Evolutionary conservation across 257 asterid genomes (phyloP).

Genomic region (Gentiana dahurica): DNA sequence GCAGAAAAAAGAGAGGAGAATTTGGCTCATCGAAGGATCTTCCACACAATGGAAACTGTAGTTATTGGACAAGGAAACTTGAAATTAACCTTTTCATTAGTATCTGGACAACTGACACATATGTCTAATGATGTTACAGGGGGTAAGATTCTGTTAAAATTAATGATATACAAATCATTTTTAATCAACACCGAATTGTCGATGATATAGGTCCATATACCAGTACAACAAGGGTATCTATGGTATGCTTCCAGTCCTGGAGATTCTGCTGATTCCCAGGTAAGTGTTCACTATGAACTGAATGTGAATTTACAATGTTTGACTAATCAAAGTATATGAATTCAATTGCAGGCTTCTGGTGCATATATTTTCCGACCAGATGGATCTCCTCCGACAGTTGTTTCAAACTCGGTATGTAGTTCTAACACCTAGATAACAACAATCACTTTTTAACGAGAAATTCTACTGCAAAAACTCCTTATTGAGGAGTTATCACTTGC

Average conservation of each 20-base stretch:
- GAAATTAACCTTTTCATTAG: constrained; percentile 57
- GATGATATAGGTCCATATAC: constrained; percentile 48
- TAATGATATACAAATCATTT: no score
- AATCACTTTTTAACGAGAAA: no score
- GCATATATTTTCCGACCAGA: constrained; percentile 86
- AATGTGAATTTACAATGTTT: background rate
- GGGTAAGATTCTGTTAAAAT: constrained; percentile 29
- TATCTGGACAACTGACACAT: constrained; percentile 70
- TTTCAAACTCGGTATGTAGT: constrained; percentile 53
- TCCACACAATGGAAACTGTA: constrained; percentile 31
- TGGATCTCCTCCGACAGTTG: constrained; percentile 42
- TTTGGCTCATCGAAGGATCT: constrained; percentile 14
- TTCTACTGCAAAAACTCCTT: no score
- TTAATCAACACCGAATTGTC: no score
- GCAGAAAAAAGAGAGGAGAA: constrained; percentile 5
- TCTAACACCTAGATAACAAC: no score
- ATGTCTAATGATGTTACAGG: constrained; percentile 55
- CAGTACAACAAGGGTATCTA: constrained; percentile 75
- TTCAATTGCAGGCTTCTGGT: constrained; percentile 51
- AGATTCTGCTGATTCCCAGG: constrained; percentile 44
- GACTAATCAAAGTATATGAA: constrained; percentile 5
- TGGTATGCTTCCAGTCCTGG: constrained; percentile 69
- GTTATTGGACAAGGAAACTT: constrained; percentile 71
- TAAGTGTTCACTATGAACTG: constrained; percentile 3
- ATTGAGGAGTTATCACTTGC: no score